Conservation (phyloP, 768 basidiomycete genomes). For the Tricholoma matsutake region DNA sequence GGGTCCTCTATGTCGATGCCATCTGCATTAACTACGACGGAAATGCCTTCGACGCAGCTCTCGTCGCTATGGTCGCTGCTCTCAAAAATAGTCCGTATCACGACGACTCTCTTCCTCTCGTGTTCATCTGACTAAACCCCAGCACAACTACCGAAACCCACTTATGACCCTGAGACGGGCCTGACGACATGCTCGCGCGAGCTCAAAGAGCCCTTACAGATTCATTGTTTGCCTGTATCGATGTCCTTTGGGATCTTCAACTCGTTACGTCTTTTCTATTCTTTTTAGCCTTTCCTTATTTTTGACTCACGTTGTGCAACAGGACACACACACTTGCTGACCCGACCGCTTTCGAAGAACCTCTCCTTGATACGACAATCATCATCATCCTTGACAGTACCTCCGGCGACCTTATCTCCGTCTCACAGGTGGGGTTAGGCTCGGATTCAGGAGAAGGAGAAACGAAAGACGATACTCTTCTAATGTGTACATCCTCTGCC, state of each 20-base stretch:
- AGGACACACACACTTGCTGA: slow-evolving; percentile 74
- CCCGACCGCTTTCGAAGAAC: slow-evolving; percentile 89
- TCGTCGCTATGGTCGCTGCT: slow-evolving; percentile 86
- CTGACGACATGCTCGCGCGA: slow-evolving; percentile 61
- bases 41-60: slow-evolving; percentile 87
- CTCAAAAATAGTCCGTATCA: slow-evolving; percentile 71
- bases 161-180: slow-evolving; percentile 63
- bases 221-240: slow-evolving; percentile 45
- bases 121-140: neutral
- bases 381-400: slow-evolving; percentile 56
- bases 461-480: slow-evolving; percentile 19
- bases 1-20: slow-evolving; percentile 94
- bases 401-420: slow-evolving; percentile 44
- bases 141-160: slow-evolving; percentile 74
- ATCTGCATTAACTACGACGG: slow-evolving; percentile 98
- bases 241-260: slow-evolving; percentile 83
- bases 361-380: slow-evolving; percentile 71
- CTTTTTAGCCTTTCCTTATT: neutral
- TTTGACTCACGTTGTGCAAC: slow-evolving; percentile 3
- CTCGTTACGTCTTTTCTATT: slow-evolving; percentile 44
- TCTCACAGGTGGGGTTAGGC: slow-evolving; percentile 54
- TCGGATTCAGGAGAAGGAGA: neutral
- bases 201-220: slow-evolving; percentile 40
- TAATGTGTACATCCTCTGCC: slow-evolving; percentile 25
- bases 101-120: neutral